Conservation (phyloP, 495 filamentous ascomycete species). For the Aspergillus campestris region DNA sequence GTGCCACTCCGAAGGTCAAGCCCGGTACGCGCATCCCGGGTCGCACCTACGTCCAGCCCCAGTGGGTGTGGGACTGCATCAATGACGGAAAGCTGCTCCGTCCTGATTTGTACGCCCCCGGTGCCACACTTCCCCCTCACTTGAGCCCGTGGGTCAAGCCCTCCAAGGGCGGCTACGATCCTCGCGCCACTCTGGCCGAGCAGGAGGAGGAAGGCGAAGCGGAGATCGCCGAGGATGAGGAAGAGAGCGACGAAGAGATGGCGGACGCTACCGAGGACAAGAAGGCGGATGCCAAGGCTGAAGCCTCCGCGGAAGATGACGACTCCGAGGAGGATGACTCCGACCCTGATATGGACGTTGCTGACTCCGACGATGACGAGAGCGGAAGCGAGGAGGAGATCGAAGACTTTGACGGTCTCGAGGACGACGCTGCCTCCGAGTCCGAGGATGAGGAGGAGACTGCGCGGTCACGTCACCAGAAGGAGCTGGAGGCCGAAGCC, state of each 20-base stretch:
- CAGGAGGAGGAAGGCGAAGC: slow-evolving; percentile 77
- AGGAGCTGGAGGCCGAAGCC: slow-evolving; percentile 87
- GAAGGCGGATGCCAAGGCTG: slow-evolving; percentile 14
- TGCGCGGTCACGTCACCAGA: slow-evolving; percentile 57
- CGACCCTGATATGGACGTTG: slow-evolving; percentile 55
- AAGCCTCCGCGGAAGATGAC: slow-evolving; percentile 50
- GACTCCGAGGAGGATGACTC: slow-evolving; percentile 45
- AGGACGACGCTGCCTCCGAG: slow-evolving; percentile 33
- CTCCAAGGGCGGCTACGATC: slow-evolving; percentile 78
- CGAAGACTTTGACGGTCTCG: slow-evolving; percentile 33
- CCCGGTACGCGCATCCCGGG: slow-evolving; percentile 67
- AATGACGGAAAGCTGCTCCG: slow-evolving; percentile 83
- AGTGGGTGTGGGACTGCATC: slow-evolving; percentile 96
- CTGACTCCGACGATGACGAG: slow-evolving; percentile 38
- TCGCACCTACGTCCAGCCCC: slow-evolving; percentile 86
- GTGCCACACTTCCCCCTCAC: slow-evolving; percentile 83
- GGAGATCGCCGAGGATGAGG: slow-evolving; percentile 58
- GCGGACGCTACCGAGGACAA: slow-evolving; percentile 25
- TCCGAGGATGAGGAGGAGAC: slow-evolving; percentile 48
- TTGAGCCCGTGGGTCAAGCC: slow-evolving; percentile 93
- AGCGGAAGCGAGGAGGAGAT: slow-evolving; percentile 37
- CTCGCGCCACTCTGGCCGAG: slow-evolving; percentile 63
- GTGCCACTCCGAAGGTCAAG: slow-evolving; percentile 35
- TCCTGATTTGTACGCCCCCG: slow-evolving; percentile 83
- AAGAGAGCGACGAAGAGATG: slow-evolving; percentile 35